A percentile compares a stretch with the other conserved stretches of the same genome.
phyloP scores from a whole-genome alignment of 495 filamentous ascomycete species.

The Paragyromitra xinjiangensis region DNA sequence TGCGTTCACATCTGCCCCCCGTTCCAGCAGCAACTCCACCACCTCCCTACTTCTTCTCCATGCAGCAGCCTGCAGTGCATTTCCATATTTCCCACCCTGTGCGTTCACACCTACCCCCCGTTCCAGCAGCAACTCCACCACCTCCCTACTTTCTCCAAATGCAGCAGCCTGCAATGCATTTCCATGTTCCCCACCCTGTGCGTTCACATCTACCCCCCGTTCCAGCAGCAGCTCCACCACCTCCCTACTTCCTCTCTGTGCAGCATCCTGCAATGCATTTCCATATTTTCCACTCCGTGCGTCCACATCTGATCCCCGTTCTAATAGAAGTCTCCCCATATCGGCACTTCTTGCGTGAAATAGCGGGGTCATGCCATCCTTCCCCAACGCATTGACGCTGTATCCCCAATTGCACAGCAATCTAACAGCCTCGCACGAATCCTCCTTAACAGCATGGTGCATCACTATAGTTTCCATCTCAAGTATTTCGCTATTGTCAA shows the following conservation, averaged over 20 bases:
- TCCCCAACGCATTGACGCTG: not conserved
- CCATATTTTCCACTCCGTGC: not conserved
- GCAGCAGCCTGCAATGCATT: slow-evolving; percentile 5
- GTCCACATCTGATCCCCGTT: not conserved
- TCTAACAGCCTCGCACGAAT: not conserved
- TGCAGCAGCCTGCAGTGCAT: not conserved
- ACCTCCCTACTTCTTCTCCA: not conserved
- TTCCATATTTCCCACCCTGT: not conserved
- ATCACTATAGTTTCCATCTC: not conserved
- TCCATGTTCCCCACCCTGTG: not conserved
- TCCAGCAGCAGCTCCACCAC: not conserved
- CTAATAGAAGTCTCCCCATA: not conserved
- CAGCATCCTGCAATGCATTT: not conserved
- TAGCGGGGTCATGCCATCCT: not conserved
- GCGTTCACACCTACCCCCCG: slow-evolving; percentile 10
- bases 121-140: not conserved
- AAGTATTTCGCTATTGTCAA: not conserved
- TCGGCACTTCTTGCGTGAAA: not conserved
- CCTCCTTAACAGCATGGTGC: not conserved
- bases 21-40: not conserved
- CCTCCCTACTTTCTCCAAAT: too few species aligned
- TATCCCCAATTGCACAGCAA: not conserved
- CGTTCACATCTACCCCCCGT: slow-evolving; percentile 7
- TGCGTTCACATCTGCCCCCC: not conserved
- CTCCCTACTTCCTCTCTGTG: not conserved